Base-by-base conservation (phyloP, 1,139 yeast genomes). In the Ogataea hybrid region DNA sequence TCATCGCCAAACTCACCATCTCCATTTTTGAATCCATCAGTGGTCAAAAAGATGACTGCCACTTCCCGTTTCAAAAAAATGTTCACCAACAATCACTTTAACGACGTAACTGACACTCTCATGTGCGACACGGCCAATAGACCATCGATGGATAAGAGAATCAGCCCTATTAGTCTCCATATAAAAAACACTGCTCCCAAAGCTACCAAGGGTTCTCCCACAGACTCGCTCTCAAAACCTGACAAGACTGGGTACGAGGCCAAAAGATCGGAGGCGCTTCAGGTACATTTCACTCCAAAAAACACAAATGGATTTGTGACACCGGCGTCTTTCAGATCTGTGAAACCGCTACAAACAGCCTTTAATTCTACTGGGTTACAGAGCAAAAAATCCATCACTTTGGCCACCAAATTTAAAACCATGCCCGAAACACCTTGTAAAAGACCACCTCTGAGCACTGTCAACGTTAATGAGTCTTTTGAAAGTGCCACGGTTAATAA, bases 381-480 rank as follows among this genome's bases (percentile, higher is more conserved):
- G 46, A 84, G 90, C 47, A 87, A 87, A 64, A 80, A 77, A 49
- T 75, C 80, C 42, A 40, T 50, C 7, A 28, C 42, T 2, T 20
- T 35, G 6, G 63, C 79, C 18, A 44, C 49, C 58, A 68, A 46
- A 37, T 64, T 47, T 32, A 58, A 58, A 33, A 37, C 41, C 5
- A 60, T 63, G 41, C 96, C 96, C 0, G 95, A 87, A 52, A 87
- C 95, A 0, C 95, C 95, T 0, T 83, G 88, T 56, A 87, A 86
- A 57, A 76, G 75, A 54, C 88, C 66, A 42, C 61, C 62, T 7
- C 51, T 48, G 7, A 31, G 48, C n/a, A 32, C 52, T n/a, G 59
- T 59, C 8, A 61, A 60, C 27, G 44, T 57, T n/a, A 52, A 46
- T 31, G 57, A 57, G 5, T 46, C 51, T 7, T 43, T 45, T 39